Conservation (phyloP, 345 rosid genomes). For the Gossypium stocksii region DNA sequence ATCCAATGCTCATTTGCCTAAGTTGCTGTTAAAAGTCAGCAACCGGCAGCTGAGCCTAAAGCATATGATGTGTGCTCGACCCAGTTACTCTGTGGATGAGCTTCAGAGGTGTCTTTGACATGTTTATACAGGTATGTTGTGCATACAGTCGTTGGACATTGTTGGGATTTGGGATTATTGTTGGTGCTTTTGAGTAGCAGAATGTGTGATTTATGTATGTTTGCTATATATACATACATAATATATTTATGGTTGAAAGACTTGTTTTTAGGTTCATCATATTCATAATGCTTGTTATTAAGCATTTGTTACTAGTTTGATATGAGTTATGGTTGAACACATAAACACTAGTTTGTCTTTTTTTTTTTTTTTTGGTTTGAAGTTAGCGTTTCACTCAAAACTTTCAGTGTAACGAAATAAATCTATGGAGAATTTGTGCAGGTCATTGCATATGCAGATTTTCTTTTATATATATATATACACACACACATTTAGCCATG, state of each 20-base stretch:
- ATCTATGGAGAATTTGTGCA: neutral
- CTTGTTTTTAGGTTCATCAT: neutral
- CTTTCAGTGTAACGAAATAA: constrained; percentile 10
- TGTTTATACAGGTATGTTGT: constrained; percentile 4
- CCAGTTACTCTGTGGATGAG: constrained; percentile 15
- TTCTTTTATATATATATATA: too few relatives aligned
- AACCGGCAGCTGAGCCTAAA: constrained; percentile 14
- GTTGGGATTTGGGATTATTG: constrained; percentile 10
- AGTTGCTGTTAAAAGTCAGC: constrained; percentile 21
- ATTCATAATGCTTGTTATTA: neutral
- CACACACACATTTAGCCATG: too few relatives aligned
- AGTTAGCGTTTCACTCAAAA: constrained; percentile 4
- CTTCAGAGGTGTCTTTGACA: constrained; percentile 12
- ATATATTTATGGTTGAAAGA: constrained; percentile 10
- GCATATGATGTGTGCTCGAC: constrained; percentile 6
- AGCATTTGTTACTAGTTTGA: neutral
- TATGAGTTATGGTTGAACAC: neutral
- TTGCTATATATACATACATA: neutral
- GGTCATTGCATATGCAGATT: too few relatives aligned
- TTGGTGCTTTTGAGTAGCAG: constrained; percentile 1
- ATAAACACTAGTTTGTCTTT: neutral
- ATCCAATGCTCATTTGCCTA: constrained; percentile 23
- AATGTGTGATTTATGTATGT: constrained; percentile 12
- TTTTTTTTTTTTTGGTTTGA: neutral
- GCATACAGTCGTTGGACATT: constrained; percentile 16